Percentiles rank a stretch among this genome's conserved stretches.
phyloP scores from a whole-genome alignment of 305 asterid genomes.

The Solanum hybrid region DNA sequence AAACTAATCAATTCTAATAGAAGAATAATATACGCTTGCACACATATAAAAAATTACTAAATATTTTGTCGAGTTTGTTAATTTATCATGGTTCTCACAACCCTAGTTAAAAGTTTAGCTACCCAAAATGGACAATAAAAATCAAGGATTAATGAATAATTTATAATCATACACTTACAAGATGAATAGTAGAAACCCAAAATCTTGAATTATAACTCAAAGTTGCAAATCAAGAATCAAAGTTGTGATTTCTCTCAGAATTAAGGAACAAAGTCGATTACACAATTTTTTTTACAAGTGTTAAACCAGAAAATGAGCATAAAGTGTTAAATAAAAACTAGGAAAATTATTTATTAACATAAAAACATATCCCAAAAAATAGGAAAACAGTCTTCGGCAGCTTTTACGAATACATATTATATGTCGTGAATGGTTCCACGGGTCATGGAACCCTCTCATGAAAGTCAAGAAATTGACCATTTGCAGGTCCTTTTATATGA shows the following conservation, averaged over 20 bases:
- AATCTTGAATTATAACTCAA: neutral
- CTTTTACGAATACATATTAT: neutral
- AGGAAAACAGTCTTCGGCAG: neutral
- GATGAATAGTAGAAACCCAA: neutral
- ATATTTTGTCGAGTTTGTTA: neutral
- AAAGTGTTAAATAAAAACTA: neutral
- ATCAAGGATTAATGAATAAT: neutral
- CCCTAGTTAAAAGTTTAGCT: neutral
- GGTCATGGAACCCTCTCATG: neutral
- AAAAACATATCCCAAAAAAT: neutral
- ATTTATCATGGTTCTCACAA: too few relatives aligned
- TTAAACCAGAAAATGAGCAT: neutral
- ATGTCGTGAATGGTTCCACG: neutral
- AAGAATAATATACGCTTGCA: neutral
- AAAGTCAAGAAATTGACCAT: neutral
- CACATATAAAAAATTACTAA: neutral
- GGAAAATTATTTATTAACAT: neutral
- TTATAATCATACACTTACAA: neutral
- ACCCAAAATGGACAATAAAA: neutral
- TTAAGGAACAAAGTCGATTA: neutral
- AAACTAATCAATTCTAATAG: neutral
- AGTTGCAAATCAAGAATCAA: neutral
- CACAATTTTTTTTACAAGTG: neutral
- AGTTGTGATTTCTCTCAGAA: neutral
- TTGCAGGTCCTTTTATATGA: neutral